Evolutionary conservation across 139 green algal species (phyloP).

Genomic region (Nannochloris sp.): DNA sequence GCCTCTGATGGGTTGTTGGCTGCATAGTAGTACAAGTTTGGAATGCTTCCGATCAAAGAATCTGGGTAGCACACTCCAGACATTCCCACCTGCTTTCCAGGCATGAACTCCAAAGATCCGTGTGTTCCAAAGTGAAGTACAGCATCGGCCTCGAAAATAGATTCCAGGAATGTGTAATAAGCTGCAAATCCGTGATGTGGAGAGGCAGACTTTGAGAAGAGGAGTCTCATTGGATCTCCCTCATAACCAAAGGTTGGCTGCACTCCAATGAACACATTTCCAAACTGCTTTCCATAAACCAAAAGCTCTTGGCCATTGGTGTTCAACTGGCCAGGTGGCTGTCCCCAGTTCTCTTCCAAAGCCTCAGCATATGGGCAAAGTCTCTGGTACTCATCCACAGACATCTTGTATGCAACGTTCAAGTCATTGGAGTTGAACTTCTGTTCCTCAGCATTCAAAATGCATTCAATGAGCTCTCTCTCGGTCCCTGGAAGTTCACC

Average conservation of each 20-base stretch:
- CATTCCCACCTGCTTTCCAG: slow-evolving; percentile 98
- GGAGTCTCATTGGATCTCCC: slow-evolving; percentile 97
- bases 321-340: slow-evolving; percentile 91
- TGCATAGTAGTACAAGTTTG: slow-evolving; percentile 99
- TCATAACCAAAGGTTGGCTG: slow-evolving; percentile 99
- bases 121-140: slow-evolving; percentile 99
- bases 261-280: slow-evolving; percentile 99
- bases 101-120: slow-evolving; percentile 99
- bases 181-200: slow-evolving; percentile 99
- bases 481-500: slow-evolving; percentile 64
- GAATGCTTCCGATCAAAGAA: slow-evolving; percentile 90
- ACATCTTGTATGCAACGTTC: slow-evolving; percentile 94
- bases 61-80: slow-evolving; percentile 94
- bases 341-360: slow-evolving; percentile 99
- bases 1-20: slow-evolving; percentile 99
- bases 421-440: slow-evolving; percentile 90
- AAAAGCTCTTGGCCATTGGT: slow-evolving; percentile 94
- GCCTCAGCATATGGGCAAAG: slow-evolving; percentile 85
- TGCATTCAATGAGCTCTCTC: slow-evolving; percentile 75
- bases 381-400: slow-evolving; percentile 78
- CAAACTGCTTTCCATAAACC: slow-evolving; percentile 92
- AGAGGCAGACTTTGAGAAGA: slow-evolving; percentile 86
- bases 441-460: slow-evolving; percentile 67
- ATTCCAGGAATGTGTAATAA: slow-evolving; percentile 99
- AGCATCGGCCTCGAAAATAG: slow-evolving; percentile 89